Percentiles rank a stretch among this genome's conserved stretches.
Evolutionary conservation across 2,329 filamentous ascomycete species (phyloP).

Genomic region (Bipolaris gigantea): DNA sequence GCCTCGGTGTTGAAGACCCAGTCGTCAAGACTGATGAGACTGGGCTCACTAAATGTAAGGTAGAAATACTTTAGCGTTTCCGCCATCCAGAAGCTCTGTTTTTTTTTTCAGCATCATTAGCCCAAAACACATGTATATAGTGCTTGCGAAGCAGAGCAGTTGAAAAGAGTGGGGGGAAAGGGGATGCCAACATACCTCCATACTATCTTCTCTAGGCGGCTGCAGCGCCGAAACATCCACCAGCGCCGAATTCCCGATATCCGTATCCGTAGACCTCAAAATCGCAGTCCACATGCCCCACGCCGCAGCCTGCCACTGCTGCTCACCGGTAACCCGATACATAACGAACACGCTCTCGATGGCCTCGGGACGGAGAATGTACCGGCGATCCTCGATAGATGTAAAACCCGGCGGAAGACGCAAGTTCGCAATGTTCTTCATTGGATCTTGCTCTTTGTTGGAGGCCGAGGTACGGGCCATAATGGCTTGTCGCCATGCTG

Average conservation of each 20-base stretch:
- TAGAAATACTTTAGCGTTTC: slow-evolving; percentile 56
- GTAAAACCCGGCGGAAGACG: slow-evolving; percentile 51
- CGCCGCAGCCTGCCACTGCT: slow-evolving; percentile 48
- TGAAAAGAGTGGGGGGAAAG: too few relatives aligned
- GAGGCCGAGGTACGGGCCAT: slow-evolving; percentile 24
- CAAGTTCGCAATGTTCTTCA: slow-evolving; percentile 44
- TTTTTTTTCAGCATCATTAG: too few relatives aligned
- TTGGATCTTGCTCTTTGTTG: slow-evolving; percentile 31
- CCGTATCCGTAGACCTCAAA: slow-evolving; percentile 47
- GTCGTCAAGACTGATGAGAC: slow-evolving; percentile 49
- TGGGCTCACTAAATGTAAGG: slow-evolving; percentile 49
- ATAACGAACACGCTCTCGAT: slow-evolving; percentile 65
- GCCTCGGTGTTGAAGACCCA: slow-evolving; percentile 53
- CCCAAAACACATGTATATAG: too few relatives aligned
- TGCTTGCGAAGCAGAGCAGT: too few relatives aligned
- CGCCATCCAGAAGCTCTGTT: slow-evolving; percentile 42
- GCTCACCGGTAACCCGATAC: slow-evolving; percentile 62
- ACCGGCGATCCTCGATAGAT: slow-evolving; percentile 48
- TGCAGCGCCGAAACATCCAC: slow-evolving; percentile 46
- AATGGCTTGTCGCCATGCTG: slow-evolving; percentile 52
- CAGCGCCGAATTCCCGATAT: slow-evolving; percentile 52
- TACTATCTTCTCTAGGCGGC: slow-evolving; percentile 47
- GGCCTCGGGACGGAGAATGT: slow-evolving; percentile 58
- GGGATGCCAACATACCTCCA: slow-evolving; percentile 50
- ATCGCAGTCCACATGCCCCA: slow-evolving; percentile 57